Evolutionary conservation across 2,329 filamentous ascomycete species (phyloP).

Genomic region (Elsinoe batatas): DNA sequence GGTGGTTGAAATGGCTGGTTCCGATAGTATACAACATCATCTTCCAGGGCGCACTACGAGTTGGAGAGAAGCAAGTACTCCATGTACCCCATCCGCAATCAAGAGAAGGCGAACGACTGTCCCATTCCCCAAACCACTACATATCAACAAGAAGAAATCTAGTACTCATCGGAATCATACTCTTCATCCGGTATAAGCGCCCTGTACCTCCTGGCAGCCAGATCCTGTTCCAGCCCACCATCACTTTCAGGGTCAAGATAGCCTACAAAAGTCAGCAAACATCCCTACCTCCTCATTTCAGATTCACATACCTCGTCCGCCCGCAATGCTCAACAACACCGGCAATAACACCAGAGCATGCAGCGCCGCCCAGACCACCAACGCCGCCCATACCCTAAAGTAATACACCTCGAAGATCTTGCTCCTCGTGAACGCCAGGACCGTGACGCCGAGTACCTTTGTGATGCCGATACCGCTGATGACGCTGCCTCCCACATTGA

Average conservation of each 20-base stretch:
- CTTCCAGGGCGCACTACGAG: no score
- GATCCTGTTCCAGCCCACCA: conserved; percentile 79
- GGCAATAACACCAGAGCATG: conserved; percentile 89
- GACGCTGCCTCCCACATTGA: conserved; percentile 89
- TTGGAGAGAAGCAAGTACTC: no score
- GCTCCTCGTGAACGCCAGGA: conserved; percentile 86
- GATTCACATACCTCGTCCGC: conserved; percentile 56
- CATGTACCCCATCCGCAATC: neutral
- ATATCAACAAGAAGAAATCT: conserved; percentile 8
- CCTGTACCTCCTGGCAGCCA: conserved; percentile 68
- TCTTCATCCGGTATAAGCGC: conserved; percentile 69
- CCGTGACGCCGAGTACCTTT: conserved; percentile 82
- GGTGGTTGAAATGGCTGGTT: no score
- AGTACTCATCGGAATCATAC: conserved; percentile 60
- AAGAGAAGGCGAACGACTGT: neutral
- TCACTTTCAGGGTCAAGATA: conserved; percentile 82
- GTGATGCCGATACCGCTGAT: conserved; percentile 95
- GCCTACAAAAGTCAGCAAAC: conserved; percentile 35
- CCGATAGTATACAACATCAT: no score
- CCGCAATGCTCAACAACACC: conserved; percentile 74
- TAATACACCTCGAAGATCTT: conserved; percentile 99
- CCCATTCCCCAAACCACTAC: neutral
- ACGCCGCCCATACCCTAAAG: conserved; percentile 88
- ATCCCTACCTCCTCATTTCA: neutral
- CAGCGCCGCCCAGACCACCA: conserved; percentile 78